Evolutionary conservation across 179 eudicot species (phyloP), one percentile per base, ranked within the genome.

Genomic region (Beta lomatogona): DNA sequence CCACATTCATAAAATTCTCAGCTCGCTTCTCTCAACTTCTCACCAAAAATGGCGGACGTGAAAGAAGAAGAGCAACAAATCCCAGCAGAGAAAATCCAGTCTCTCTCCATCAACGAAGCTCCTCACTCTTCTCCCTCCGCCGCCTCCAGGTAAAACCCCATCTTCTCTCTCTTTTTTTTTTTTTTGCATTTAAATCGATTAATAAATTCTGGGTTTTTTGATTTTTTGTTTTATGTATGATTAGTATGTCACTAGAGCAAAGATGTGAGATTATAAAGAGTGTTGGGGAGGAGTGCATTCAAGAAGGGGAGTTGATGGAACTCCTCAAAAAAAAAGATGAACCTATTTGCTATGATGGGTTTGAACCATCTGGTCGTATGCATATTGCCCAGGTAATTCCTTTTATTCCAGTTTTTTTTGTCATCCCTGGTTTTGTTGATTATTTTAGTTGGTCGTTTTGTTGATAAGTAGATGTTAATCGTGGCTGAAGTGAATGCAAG

Each of bases 311-410:
- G 85, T 77, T 93, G 73, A 64, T 79, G 77, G 89, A 88, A 44
- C 87, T 95, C 48, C 88, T 93, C 55, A 75, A 88, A 8, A 85
- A 88, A 61, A 95, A 93, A 87, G 89, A 90, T 25, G 85, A 88
- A 57, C 97, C 97, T 4, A 77, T 93, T 83, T 92, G 92, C 86
- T 92, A 95, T 65, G 98, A 93, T 69, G 98, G 98, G 50, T 95
- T 93, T 73, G 98, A 95, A 79, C 98, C 98, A 3, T 95, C 98
- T 5, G 93, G 98, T 68, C 87, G 95, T 22, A 93, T 94, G 96
- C 98, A 93, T 73, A 90, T 93, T 81, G 94, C 98, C 65, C 97
- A 94, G 94, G 95, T 91, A 44, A 44, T 52, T 48, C 19, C 31
- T n/a, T 0, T 54, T 66, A n/a, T 44, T 0, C 46, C 6, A 48